A percentile compares a stretch with the other conserved stretches of the same genome.
These are phyloP conservation scores for Trifolium dubium DNA, from an alignment of 306 rosid species.

Conservation along the genomic window DNA sequence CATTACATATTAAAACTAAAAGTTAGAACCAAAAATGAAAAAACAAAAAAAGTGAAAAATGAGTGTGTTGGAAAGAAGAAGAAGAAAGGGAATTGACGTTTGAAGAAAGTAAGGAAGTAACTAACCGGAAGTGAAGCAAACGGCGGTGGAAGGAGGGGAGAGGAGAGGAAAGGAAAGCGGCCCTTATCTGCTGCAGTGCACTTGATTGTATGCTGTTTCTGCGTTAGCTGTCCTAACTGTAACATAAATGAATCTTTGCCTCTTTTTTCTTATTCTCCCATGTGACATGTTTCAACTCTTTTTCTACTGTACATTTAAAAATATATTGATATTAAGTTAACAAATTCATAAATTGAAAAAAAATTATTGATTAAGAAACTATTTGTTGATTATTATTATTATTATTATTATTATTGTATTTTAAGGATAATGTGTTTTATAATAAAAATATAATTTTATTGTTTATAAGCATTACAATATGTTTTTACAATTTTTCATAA, in stretches of 20 bases:
- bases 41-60: background rate
- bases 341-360: no score
- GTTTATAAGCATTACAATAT: no score
- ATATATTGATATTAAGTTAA: no score
- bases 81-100: background rate
- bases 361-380: no score
- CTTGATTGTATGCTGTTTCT: background rate
- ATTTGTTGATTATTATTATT: no score
- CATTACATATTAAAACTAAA: background rate
- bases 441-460: no score
- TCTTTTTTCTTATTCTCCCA: conserved; percentile 16
- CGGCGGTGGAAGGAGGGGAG: background rate
- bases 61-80: background rate
- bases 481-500: no score
- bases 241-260: conserved; percentile 27
- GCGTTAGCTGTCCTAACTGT: conserved; percentile 8
- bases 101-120: conserved; percentile 24
- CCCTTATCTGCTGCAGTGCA: conserved; percentile 13
- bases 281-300: background rate
- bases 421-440: no score
- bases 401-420: no score
- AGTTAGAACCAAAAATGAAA: background rate
- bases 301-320: no score
- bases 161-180: conserved; percentile 1
- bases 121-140: background rate